phyloP scores from a whole-genome alignment of 129 eudicot genomes.

The Tanacetum coccineum region DNA sequence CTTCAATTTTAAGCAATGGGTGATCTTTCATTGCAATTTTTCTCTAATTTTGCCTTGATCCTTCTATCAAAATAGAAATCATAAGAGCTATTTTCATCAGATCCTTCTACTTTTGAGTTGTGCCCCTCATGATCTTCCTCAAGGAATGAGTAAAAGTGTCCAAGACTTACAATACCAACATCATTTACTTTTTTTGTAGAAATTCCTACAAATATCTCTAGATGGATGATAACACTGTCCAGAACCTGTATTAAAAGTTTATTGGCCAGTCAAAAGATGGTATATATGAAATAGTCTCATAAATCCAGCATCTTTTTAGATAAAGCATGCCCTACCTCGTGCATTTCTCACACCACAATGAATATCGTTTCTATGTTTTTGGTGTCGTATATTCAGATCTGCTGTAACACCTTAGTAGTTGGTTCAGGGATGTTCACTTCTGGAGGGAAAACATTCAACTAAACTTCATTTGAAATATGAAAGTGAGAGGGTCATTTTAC shows the following conservation, averaged over 20 bases:
- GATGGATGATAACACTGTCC: constrained; percentile 48
- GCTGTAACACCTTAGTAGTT: constrained; percentile 48
- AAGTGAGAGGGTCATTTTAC: no score
- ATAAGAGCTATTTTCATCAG: constrained; percentile 47
- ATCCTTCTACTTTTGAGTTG: constrained; percentile 25
- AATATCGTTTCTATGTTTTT: no score
- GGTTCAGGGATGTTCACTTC: constrained; percentile 48
- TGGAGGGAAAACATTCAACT: constrained; percentile 25
- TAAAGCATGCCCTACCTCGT: no score
- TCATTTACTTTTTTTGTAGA: no score
- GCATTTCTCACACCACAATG: no score
- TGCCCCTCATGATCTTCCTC: constrained; percentile 37
- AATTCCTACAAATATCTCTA: no score
- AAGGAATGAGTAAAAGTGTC: no score
- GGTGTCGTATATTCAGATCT: constrained; percentile 51
- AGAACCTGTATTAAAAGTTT: constrained; percentile 32
- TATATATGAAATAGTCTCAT: background rate
- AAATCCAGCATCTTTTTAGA: no score
- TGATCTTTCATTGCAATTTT: background rate
- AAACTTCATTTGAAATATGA: no score
- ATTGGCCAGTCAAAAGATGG: background rate
- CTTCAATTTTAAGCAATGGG: background rate
- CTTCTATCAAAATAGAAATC: constrained; percentile 46
- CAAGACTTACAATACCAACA: no score
- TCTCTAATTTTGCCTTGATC: constrained; percentile 35